Evolutionary conservation across 331 rosid genomes (phyloP), one percentile per base, ranked within the genome.

Genomic region (Malus hybrid): DNA sequence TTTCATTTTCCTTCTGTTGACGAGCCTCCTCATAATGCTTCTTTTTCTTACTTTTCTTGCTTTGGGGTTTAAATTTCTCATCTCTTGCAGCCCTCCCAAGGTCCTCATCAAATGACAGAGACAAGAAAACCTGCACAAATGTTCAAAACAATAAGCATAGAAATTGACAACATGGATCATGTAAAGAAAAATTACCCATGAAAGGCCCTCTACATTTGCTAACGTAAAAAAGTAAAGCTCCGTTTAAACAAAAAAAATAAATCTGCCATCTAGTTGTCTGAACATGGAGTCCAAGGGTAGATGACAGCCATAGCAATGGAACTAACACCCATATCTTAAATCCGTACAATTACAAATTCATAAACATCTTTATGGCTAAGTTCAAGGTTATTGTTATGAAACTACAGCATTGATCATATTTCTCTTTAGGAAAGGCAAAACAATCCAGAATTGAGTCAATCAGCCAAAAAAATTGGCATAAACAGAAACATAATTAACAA

Each of bases 101-200:
- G 83, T 92, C 93, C 79, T 90, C 97, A 76, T 89, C 87, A 69
- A 95, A 95, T 65, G 91, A 81, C 76, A 95, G 80, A 79, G 91
- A 85, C 82, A 88, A 76, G 85, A 95, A 95, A 70, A 90, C 96
- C 98, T 95, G 96, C 73, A 61, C 80, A 77, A 80, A 65, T 50
- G 77, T 70, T 18, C 48, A 72, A 75, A 84, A 71, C 12, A 76
- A 59, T 72, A 73, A 79, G 57, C 64, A 73, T 19, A 7, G 28
- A 66, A 33, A 22, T 36, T n/a, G 65, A 72, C 36, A 59, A 57
- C 16, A 60, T 50, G 13, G 8, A 15, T 15, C 11, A 28, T 8
- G 39, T 32, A 24, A 32, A 24, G 67, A 24, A 59, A n/a, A 33
- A 32, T 59, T 22, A 36, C 46, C 67, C 3, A 55, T 7, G 31